Evolutionary conservation across 768 basidiomycete genomes (phyloP), one percentile per base, ranked within the genome.

Genomic region (Termitomyces sp.): DNA sequence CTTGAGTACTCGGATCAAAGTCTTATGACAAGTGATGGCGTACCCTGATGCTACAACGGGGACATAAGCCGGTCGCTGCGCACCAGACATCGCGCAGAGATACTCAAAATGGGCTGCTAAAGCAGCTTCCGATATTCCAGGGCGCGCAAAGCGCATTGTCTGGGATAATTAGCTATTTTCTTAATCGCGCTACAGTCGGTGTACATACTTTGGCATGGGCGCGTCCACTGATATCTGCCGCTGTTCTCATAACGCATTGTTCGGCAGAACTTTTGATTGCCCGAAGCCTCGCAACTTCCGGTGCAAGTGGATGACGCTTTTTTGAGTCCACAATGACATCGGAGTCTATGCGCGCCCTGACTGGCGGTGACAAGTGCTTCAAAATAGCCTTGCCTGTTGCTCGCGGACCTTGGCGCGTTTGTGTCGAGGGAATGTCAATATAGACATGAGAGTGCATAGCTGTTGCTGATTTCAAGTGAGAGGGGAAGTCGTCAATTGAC

Each of bases 31-130:
- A 20, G 47, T 0, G 0, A 34, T 58, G 8, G 65, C 81, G 61
- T 71, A 91, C 91, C 97, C 97, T 1, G 93, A 95, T 6, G 93
- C 96, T 36, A 98, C 92, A 6, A 99, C 97, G 13, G 97, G 97
- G 1, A 99, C 95, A 69, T 99, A 99, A n/a, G 97, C 95, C 50
- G 86, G 83, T 42, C 95, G 82, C 66, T 93, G 88, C 13, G 92
- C 81, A 22, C 97, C 97, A 16, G 76, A 76, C 45, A 92, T 76
- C 4, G 85, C 81, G 66, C 94, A 95, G 1, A 89, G 65, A 67
- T 97, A 97, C 72, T 96, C 91, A 68, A 98, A 98, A 68, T 94
- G 91, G 5, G 95, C 90, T 4, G 78, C 78, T 12, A 81, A 66
- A 7, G 70, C 68, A 27, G 72, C 68, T 63, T 81, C 79, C n/a